Evolutionary conservation across 108 stramenopile species (phyloP).

Genomic region (Stephanodiscus minutulus): DNA sequence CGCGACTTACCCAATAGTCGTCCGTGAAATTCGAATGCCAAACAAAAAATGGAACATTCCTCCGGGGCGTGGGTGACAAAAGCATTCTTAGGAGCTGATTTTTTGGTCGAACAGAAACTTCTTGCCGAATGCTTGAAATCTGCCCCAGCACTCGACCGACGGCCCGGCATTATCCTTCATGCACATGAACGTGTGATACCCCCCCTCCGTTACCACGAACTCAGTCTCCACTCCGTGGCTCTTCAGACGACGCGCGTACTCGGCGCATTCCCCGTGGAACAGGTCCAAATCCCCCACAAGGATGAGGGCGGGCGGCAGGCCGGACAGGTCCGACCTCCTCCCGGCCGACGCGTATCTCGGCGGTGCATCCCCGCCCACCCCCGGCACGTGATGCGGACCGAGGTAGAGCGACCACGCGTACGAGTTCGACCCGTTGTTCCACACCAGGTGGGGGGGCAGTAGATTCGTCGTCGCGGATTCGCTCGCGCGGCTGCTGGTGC

Average conservation of each 20-base stretch:
- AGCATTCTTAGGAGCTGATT: no score
- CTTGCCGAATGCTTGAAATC: no score
- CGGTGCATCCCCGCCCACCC: conserved; percentile 10
- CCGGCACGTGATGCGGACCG: conserved; percentile 10
- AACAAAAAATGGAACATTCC: no score
- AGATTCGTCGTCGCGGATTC: neutral
- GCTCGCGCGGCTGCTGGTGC: conserved; percentile 16
- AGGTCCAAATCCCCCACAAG: conserved; percentile 30
- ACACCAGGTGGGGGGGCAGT: conserved; percentile 25
- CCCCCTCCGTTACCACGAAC: conserved; percentile 22
- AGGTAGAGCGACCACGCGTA: conserved; percentile 40
- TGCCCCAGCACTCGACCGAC: no score
- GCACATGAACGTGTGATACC: conserved; percentile 37
- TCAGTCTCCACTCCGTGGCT: conserved; percentile 25
- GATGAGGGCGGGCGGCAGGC: conserved; percentile 34
- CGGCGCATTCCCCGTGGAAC: conserved; percentile 30
- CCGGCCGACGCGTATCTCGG: conserved; percentile 31
- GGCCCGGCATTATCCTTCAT: no score
- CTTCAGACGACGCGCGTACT: conserved; percentile 22
- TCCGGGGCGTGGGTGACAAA: no score
- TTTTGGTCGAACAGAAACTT: no score
- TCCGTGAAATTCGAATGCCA: no score
- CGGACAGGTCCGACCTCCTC: conserved; percentile 26
- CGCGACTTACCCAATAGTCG: no score
- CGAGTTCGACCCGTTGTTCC: conserved; percentile 32